Evolutionary conservation across 345 rosid species (phyloP).

Genomic region (Fremontodendron californicum): DNA sequence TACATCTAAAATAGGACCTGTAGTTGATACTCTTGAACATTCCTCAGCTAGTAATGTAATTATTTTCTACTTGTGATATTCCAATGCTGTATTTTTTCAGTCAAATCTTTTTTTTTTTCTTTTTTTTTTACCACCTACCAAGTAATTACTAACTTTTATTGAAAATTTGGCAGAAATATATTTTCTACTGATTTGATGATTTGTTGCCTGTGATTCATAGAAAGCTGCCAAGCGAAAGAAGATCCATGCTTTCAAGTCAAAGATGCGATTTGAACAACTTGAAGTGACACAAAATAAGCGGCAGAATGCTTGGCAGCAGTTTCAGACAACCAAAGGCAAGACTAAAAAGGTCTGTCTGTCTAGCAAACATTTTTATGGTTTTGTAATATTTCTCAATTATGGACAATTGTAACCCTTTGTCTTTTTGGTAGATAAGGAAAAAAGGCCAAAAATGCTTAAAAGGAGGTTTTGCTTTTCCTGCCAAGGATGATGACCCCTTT

Average conservation of each 20-base stretch:
- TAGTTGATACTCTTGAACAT: background rate
- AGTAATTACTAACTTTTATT: background rate
- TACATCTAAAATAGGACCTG: background rate
- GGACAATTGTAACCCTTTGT: background rate
- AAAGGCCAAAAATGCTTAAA: background rate
- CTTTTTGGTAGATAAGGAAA: background rate
- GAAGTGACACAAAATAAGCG: conserved; percentile 90
- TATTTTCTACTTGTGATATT: background rate
- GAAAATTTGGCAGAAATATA: background rate
- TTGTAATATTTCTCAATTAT: background rate
- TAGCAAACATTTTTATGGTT: background rate
- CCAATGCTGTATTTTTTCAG: background rate
- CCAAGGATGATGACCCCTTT: background rate
- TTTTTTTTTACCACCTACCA: too few species aligned
- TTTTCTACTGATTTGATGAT: conserved; percentile 7
- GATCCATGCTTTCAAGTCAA: conserved; percentile 96
- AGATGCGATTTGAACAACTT: conserved; percentile 76
- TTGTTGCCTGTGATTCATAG: conserved; percentile 32
- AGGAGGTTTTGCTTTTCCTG: background rate
- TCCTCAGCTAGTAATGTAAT: background rate
- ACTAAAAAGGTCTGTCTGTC: conserved; percentile 80
- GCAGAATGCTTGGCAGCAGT: conserved; percentile 98
- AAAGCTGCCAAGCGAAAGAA: conserved; percentile 90
- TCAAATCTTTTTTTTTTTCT: background rate
- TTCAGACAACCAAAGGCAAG: conserved; percentile 94